Base-by-base conservation (phyloP, 192 early-diverging fungal genomes). In the Spizellomyces punctatus region DNA sequence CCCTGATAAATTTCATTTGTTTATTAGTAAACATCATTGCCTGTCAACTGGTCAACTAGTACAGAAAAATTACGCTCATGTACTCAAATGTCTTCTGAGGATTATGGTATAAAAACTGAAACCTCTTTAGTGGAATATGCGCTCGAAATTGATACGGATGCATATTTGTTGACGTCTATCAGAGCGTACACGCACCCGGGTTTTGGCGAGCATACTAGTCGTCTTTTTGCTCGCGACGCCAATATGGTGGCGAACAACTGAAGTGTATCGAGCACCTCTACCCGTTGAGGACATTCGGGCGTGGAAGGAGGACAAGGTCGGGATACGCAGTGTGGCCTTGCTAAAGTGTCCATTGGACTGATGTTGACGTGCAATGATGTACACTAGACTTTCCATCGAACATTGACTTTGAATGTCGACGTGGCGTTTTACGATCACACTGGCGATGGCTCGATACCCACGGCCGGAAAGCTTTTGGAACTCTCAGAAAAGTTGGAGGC, bases 171-270 rank as follows among this genome's bases (percentile, higher is more conserved):
- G 27, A 36, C 27, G 3, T 36, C 27, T 2, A 36, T 36, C 27
- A 36, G 27, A 36, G 27, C 36, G 19, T 14, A 66, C 22, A 17
- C 76, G 79, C 12, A 58, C 43, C 14, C n/a, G 48, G 22, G 79
- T 82, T 17, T 46, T 82, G 5, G 41, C 62, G 19, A 71, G 71
- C 16, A 65, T 93, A 46, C 83, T 86, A 81, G 66, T 64, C 6
- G 79, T 91, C 4, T 75, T 93, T 27, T 64, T 91, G 21, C 22
- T 91, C 27, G 88, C 81, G 4, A 54, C 91, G 10, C 93, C 93
- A 1, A 81, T 93, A 36, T 95, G 93, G 93, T 92, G 88, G 87
- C 82, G 84, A 48, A 91, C 91, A 5, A 95, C 92, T 0, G 87
- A 91, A 21, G 90, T 95, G 7, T 87, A 94, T 64, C 81, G 93